Base-by-base conservation (phyloP, 768 basidiomycete species). In the Tricholoma matsutake region DNA sequence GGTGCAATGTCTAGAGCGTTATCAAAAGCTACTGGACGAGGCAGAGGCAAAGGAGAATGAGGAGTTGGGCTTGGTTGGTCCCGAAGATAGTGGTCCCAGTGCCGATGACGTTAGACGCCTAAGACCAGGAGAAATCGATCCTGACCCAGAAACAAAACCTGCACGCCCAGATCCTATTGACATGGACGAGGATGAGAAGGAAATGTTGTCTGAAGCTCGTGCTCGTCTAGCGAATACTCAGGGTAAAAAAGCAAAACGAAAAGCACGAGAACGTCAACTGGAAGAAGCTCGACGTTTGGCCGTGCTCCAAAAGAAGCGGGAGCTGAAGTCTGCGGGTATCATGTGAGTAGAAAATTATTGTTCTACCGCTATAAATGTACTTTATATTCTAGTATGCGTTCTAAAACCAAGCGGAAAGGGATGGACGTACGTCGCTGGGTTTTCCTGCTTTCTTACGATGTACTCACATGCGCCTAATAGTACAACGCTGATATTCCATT, bases 181-280 rank as follows among this genome's bases (percentile, higher is more conserved):
- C 76, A 99, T 99, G 97, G 97, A 99, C 71, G 97, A 99, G 77
- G 97, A 98, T 71, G 96, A 98, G 76, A 98, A 98, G 87, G 97
- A 98, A 74, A 98, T 99, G 97, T 78, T 99, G 68, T 98, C 97
- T 1, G 97, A 99, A 74, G 97, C 97, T 29, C 89, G 97, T 66
- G 97, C 97, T 6, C 89, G 97, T 77, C 82, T 99, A 35, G 97
- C 97, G 54, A 99, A 99, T 72, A 99, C 97, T 0, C 97, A 99
- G 74, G 97, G 97, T 35, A 99, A 99, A 75, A 99, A 99, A 75
- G 97, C 97, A 2, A 99, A 99, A 74, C 89, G 97, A 67, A 99
- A 98, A 76, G 97, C 96, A 4, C 86, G 97, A 49, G 97, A 99
- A 70, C 89, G 96, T 61, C 96, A 98, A 69, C 78, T 99, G 37